A percentile compares a stretch with the other conserved stretches of the same genome.
phyloP scores from a whole-genome alignment of 2,329 filamentous ascomycete genomes.

The Lachnellula willkommii region DNA sequence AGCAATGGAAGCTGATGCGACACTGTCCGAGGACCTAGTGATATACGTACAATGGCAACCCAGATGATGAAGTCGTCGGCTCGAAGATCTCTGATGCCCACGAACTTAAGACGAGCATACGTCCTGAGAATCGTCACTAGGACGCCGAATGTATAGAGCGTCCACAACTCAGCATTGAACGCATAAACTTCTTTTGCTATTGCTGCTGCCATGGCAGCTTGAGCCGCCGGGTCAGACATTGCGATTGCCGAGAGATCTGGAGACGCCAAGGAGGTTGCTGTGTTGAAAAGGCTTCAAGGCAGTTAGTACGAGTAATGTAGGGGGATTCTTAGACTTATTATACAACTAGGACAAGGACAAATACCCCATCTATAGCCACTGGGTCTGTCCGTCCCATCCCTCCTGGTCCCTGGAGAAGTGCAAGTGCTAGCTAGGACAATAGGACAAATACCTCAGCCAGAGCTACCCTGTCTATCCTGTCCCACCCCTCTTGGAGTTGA shows the following conservation, averaged over 20 bases:
- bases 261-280: too few relatives aligned
- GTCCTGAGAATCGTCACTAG: constrained; percentile 46
- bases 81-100: constrained; percentile 46
- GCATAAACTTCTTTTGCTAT: constrained; percentile 9
- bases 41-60: constrained; percentile 43
- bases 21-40: not conserved
- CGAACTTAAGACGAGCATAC: constrained; percentile 42
- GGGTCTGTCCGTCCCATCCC: too few relatives aligned
- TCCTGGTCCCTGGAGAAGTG: too few relatives aligned
- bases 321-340: too few relatives aligned
- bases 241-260: not conserved
- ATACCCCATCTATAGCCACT: too few relatives aligned
- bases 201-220: constrained; percentile 10
- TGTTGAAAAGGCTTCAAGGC: too few relatives aligned
- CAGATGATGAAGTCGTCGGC: constrained; percentile 56
- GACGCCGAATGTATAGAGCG: constrained; percentile 46
- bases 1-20: not conserved
- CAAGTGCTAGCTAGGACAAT: too few relatives aligned
- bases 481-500: too few relatives aligned
- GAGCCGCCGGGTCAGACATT: constrained; percentile 11
- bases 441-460: too few relatives aligned
- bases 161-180: constrained; percentile 43
- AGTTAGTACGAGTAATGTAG: too few relatives aligned
- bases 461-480: too few relatives aligned
- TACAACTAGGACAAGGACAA: too few relatives aligned